Evolutionary conservation across 345 rosid genomes (phyloP), one percentile per base, ranked within the genome.

Genomic region (Populus alba): DNA sequence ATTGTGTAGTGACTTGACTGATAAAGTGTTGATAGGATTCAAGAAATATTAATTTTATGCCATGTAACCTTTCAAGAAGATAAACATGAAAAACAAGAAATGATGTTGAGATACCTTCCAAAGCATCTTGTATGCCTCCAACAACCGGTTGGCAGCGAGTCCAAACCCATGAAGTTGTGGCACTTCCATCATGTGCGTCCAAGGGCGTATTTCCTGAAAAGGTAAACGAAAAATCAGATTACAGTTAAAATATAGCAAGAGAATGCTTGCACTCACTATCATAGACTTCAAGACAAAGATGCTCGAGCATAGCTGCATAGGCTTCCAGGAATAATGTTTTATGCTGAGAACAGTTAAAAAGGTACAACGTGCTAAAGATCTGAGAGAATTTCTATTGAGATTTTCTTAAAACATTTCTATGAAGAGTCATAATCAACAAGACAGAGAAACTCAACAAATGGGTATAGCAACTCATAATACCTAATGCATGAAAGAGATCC

Each of bases 181-280:
- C 73, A 94, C 98, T 86, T 97, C 99, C 97, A 97, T 97, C 98
- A 94, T 97, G 80, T 97, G 98, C 10, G 97, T 96, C 99, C 99
- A 96, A 37, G 97, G 99, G 37, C 98, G 97, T 75, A 96, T 92
- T 87, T 96, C 97, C 97, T 92, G 75, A 47, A 79, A 78, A 70
- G 72, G 63, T 13, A 18, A 6, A 51, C 18, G 2, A 51, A 22
- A 49, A 22, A 33, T 3, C 9, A 41, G 1, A 20, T 16, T 12
- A 71, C n/a, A 20, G 25, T 6, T 17, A n/a, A 18, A 75, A 25
- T 49, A 71, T 25, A 65, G 6, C 37, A 68, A 61, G 41, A 23
- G 13, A 20, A 33, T 57, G 31, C 41, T 37, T 17, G 38, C 39
- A 62, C 39, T 47, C 39, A 29, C 8, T n/a, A 69, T 23, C 45